Base-by-base conservation (phyloP, 306 rosid species). In the Erythrophleum fordii region DNA sequence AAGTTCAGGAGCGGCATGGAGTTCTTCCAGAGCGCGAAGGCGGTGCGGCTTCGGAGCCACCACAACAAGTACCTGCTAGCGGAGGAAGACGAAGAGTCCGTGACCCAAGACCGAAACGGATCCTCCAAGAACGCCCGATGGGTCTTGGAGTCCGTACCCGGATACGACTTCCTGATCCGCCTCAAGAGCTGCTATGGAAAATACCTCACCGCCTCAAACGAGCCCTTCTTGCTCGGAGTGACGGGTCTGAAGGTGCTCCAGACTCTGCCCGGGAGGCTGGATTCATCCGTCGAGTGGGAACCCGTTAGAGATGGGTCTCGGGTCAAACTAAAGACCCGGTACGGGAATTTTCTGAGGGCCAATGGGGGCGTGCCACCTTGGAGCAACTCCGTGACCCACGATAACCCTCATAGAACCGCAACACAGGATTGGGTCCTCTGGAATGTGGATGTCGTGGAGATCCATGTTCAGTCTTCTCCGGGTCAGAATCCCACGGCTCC, bases 221-320 rank as follows among this genome's bases (percentile, higher is more conserved):
- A 82, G 1, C 89, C 87, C 1, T 93, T 84, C 62, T 69, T 91
- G 29, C 94, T 95, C 2, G 98, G 99, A 26, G 87, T 93, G 94
- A 95, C 99, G 0, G 99, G 99, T 28, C 90, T 84, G 14, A 91
- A 92, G 78, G 97, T 89, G 22, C 77, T 90, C 1, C 99, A 95
- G 69, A 88, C 96, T 0, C 76, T 78, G 8, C 97, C 94, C 0
- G 18, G 17, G 4, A 77, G 86, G 14, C 87, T 87, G 9, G 97
- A 95, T 39, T 95, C 98, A 0, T 92, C 99, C 0, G 81, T 91
- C 3, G 98, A 95, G 83, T 95, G 99, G 99, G 99, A 93, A 41
- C 97, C 99, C 25, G 0, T 93, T 6, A 81, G 73, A 61, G 94
- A 95, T 6, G 91, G 96, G 18, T 56, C 71, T 14, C 89, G 51